A percentile compares a stretch with the other conserved stretches of the same genome.
Evolutionary conservation across 2,329 filamentous ascomycete species (phyloP).

Genomic region (Aspergillus sp.): DNA sequence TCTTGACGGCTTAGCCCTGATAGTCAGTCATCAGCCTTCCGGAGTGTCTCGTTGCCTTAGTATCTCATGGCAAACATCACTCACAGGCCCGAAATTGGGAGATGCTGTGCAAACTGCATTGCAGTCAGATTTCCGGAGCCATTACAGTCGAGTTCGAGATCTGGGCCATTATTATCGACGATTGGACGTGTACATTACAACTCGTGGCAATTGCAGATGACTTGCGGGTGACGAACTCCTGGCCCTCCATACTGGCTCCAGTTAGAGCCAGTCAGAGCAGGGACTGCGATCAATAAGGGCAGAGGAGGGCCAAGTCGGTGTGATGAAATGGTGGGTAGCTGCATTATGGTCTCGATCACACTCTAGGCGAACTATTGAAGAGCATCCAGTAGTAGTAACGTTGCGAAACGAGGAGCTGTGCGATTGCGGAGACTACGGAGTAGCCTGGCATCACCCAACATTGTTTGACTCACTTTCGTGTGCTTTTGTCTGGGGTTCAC

Average conservation of each 20-base stretch:
- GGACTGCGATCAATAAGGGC: background rate
- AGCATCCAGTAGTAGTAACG: background rate
- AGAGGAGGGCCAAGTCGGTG: conserved; percentile 3
- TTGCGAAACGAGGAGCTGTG: background rate
- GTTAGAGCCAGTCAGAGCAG: background rate
- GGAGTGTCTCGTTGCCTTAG: too few species aligned
- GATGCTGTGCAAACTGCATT: too few species aligned
- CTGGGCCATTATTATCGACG: too few species aligned
- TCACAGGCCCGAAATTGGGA: background rate
- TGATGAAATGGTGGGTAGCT: conserved; percentile 9
- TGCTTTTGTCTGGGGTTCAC: background rate
- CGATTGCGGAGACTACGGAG: conserved; percentile 1
- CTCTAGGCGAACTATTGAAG: conserved; percentile 7
- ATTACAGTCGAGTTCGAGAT: too few species aligned
- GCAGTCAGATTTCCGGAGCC: background rate
- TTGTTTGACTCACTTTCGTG: background rate
- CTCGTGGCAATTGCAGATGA: background rate
- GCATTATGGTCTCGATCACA: conserved; percentile 11
- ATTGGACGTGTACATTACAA: background rate
- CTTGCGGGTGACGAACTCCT: conserved; percentile 2
- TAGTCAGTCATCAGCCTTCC: background rate
- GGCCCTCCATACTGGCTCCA: background rate
- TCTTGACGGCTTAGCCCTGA: background rate
- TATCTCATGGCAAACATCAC: background rate
- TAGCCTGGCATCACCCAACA: background rate